Conservation (phyloP, 164 flowering plant genomes). For the Tinospora cordifolia region DNA sequence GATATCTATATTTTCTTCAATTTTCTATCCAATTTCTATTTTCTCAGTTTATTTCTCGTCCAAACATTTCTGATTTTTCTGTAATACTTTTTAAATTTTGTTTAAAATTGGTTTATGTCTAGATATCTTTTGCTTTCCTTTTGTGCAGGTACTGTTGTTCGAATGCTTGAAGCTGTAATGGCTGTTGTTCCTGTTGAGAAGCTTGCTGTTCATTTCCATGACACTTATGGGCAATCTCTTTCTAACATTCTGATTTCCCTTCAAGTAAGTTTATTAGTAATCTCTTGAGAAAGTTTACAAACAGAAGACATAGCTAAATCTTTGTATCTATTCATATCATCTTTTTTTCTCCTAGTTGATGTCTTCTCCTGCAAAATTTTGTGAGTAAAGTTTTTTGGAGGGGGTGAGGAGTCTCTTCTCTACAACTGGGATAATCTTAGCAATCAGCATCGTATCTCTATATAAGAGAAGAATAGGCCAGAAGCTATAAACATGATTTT, state of each 20-base stretch:
- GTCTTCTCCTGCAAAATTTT: background rate
- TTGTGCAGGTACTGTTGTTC: conserved; percentile 66
- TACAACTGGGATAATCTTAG: too few relatives aligned
- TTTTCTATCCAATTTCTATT: too few relatives aligned
- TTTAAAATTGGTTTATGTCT: background rate
- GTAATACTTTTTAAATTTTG: background rate
- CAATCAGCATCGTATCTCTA: background rate
- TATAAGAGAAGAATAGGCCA: background rate
- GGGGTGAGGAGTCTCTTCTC: too few relatives aligned
- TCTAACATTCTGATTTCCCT: conserved; percentile 81
- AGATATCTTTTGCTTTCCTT: conserved; percentile 5
- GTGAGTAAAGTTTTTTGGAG: background rate
- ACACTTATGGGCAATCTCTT: conserved; percentile 96
- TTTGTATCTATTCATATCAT: background rate
- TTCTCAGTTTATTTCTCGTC: background rate
- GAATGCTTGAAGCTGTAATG: conserved; percentile 96
- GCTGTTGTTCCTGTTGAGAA: conserved; percentile 78
- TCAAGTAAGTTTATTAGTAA: conserved; percentile 46
- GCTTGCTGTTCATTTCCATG: conserved; percentile 98
- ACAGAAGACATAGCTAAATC: background rate
- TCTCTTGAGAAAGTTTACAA: background rate
- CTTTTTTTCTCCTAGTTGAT: background rate
- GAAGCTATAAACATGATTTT: too few relatives aligned
- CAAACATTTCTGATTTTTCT: background rate
- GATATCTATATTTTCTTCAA: too few relatives aligned